Conservation (phyloP, 768 basidiomycete genomes). For the Pleurotus platypus region DNA sequence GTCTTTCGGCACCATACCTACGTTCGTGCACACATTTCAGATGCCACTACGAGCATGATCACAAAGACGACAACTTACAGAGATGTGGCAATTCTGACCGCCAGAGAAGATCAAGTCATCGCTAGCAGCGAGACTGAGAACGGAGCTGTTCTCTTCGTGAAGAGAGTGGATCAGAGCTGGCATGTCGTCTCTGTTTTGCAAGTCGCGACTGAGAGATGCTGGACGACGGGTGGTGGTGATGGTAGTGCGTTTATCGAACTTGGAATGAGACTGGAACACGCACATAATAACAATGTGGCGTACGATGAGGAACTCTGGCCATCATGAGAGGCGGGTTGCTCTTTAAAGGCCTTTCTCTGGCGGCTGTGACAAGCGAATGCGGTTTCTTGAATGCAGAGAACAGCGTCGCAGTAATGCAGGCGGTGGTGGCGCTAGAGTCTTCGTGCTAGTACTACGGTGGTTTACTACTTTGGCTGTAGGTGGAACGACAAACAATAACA, state of each 20-base stretch:
- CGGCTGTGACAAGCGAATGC: no score
- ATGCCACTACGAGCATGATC: neutral
- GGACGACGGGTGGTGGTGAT: conserved; percentile 5
- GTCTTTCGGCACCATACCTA: conserved; percentile 86
- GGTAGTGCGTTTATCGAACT: neutral
- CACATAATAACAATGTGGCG: conserved; percentile 9
- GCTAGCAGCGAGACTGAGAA: conserved; percentile 74
- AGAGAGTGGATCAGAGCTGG: conserved; percentile 66
- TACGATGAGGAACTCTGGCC: conserved; percentile 18
- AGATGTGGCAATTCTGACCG: conserved; percentile 73
- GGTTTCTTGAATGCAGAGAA: no score
- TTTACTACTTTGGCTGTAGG: no score
- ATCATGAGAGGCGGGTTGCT: neutral
- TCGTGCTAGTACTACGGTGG: no score
- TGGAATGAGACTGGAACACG: neutral
- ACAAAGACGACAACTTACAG: conserved; percentile 38
- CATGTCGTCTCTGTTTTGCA: conserved; percentile 34
- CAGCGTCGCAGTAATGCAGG: no score
- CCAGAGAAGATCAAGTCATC: conserved; percentile 77
- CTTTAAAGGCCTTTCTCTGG: no score
- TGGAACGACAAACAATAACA: no score
- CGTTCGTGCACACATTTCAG: neutral
- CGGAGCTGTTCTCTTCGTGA: conserved; percentile 64
- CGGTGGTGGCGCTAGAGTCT: no score
- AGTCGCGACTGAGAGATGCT: conserved; percentile 61